Evolutionary conservation across 129 eudicot genomes (phyloP).

Genomic region (Escallonia rubra): DNA sequence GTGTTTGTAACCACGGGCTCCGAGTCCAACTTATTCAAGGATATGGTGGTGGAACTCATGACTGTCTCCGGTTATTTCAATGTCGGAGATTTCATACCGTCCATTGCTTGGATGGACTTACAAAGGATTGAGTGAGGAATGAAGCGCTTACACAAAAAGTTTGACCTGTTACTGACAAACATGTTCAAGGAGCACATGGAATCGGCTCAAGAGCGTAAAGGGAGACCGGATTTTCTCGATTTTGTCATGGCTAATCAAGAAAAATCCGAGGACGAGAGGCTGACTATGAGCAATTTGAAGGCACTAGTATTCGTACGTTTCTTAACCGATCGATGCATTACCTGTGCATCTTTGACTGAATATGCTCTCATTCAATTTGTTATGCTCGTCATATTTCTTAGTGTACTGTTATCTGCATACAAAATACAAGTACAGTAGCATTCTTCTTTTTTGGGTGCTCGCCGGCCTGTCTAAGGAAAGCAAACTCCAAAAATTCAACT

Average conservation of each 20-base stretch:
- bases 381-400: no score
- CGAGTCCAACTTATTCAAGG: slow-evolving; percentile 3
- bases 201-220: slow-evolving; percentile 17
- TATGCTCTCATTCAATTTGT: no score
- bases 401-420: no score
- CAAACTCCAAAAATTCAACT: no score
- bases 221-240: slow-evolving; percentile 39
- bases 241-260: slow-evolving; percentile 24
- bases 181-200: slow-evolving; percentile 24
- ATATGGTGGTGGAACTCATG: slow-evolving; percentile 29
- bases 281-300: slow-evolving; percentile 29
- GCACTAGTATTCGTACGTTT: slow-evolving; percentile 33
- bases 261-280: slow-evolving; percentile 23
- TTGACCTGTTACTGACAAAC: slow-evolving; percentile 16
- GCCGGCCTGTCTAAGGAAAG: no score
- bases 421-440: no score
- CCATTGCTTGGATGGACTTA: slow-evolving; percentile 27
- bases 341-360: no score
- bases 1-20: slow-evolving; percentile 1
- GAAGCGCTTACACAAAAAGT: slow-evolving; percentile 17
- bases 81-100: slow-evolving; percentile 33
- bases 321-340: neutral
- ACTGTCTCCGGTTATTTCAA: slow-evolving; percentile 14
- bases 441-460: no score
- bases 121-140: slow-evolving; percentile 36